Conservation (phyloP, 2,329 filamentous ascomycete genomes). For the Alternaria alternata region DNA sequence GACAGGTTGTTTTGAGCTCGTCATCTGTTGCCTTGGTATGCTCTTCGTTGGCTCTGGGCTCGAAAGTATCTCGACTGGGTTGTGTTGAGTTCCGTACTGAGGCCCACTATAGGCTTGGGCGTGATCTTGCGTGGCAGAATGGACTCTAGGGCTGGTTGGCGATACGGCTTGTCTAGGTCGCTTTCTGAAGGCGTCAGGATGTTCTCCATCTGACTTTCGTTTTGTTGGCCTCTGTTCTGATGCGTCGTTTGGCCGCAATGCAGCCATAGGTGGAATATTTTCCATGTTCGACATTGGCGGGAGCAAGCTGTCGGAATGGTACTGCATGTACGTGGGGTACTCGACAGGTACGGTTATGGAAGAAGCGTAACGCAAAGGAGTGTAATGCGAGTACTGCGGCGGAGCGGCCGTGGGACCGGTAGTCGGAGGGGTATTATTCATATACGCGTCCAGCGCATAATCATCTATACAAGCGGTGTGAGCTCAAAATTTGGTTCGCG, state of each 20-base stretch:
- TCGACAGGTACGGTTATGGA: background rate
- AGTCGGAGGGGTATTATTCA: background rate
- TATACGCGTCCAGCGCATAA: background rate
- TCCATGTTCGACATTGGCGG: background rate
- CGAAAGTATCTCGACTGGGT: conserved; percentile 23
- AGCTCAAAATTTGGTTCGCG: background rate
- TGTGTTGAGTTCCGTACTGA: conserved; percentile 19
- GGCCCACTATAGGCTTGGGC: background rate
- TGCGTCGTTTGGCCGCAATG: background rate
- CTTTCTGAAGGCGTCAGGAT: background rate
- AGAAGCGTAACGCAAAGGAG: background rate
- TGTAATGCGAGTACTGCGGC: conserved; percentile 3
- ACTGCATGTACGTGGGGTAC: background rate
- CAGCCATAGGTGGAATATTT: conserved; percentile 1
- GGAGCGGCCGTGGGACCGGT: background rate
- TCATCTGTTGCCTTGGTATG: background rate
- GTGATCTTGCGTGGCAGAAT: background rate
- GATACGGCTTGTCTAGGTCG: background rate
- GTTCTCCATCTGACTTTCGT: conserved; percentile 13
- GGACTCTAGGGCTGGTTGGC: background rate
- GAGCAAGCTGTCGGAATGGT: background rate
- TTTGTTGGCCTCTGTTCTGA: conserved; percentile 13
- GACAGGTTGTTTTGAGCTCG: background rate
- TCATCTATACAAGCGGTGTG: background rate
- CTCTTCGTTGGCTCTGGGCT: conserved; percentile 19